Evolutionary conservation across 345 rosid genomes (phyloP), one percentile per base, ranked within the genome.

Genomic region (Adansonia digitata): DNA sequence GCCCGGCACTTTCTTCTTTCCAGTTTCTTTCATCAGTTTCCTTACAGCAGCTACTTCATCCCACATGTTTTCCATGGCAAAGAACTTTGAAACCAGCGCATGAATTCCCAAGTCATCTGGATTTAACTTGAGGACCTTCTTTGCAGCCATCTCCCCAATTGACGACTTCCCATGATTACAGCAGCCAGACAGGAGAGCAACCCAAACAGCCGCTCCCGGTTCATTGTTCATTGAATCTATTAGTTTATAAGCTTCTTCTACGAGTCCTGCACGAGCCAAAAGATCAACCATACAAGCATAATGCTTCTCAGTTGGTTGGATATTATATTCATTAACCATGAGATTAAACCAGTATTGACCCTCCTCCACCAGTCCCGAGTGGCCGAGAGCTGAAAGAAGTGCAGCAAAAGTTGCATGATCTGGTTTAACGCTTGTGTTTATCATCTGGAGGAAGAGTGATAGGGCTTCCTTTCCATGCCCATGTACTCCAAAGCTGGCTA

Each of bases 171-270:
- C 77, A 49, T 83, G 85, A 51, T 79, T 93, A 56, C 78, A 78
- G 78, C 98, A 91, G 73, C 97, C 98, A 7, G 98, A 91, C 57
- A 91, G 84, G 75, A 93, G 92, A 63, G 98, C 85, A 64, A 81
- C 98, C 98, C 93, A 93, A 20, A 86, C 77, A 42, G 91, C 83
- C 5, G 79, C 65, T 53, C 87, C 89, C 0, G 81, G 85, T 65
- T 86, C 81, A 12, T 69, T 77, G 39, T 86, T 69, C 81, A 78
- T 87, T 5, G 93, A 83, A 66, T 78, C 69, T 70, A 91, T 80
- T 76, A 91, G 77, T 68, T 79, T 74, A 27, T 80, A 81, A 70
- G 98, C 94, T 75, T 89, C 90, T 82, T 86, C 88, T 1, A 87
- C 86, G 80, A 73, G 78, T 76, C 95, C 91, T 42, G 92, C 88